Conservation (phyloP, 179 eudicot genomes). For the Silene vulgaris region DNA sequence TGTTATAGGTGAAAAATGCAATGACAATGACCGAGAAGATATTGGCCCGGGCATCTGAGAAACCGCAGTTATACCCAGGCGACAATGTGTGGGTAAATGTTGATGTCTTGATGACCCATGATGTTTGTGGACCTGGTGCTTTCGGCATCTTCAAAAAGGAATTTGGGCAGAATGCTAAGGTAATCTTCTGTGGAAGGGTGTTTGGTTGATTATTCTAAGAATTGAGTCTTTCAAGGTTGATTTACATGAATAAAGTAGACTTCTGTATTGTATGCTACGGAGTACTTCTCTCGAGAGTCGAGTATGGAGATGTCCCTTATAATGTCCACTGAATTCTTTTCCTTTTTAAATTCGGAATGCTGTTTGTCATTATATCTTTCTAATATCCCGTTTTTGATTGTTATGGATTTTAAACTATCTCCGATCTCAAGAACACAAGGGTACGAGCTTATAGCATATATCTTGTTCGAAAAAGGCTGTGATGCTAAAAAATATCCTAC, state of each 20-base stretch:
- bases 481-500: background rate
- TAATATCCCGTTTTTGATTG: background rate
- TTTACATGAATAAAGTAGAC: background rate
- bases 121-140: constrained; percentile 93
- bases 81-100: background rate
- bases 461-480: background rate
- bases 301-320: background rate
- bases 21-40: background rate
- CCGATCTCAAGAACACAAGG: background rate
- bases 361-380: background rate
- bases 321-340: background rate
- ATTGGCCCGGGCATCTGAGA: background rate
- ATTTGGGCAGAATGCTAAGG: constrained; percentile 92
- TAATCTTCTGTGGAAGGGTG: constrained; percentile 22
- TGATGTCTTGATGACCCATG: constrained; percentile 94
- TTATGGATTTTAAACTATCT: background rate
- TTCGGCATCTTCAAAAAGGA: constrained; percentile 85
- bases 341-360: background rate
- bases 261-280: background rate
- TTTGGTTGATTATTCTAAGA: background rate
- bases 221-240: background rate
- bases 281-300: background rate
- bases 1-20: background rate
- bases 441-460: background rate
- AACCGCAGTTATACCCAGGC: background rate